Evolutionary conservation across 2,329 filamentous ascomycete genomes (phyloP), one percentile per base, ranked within the genome.

Genomic region (Boeremia exigua): DNA sequence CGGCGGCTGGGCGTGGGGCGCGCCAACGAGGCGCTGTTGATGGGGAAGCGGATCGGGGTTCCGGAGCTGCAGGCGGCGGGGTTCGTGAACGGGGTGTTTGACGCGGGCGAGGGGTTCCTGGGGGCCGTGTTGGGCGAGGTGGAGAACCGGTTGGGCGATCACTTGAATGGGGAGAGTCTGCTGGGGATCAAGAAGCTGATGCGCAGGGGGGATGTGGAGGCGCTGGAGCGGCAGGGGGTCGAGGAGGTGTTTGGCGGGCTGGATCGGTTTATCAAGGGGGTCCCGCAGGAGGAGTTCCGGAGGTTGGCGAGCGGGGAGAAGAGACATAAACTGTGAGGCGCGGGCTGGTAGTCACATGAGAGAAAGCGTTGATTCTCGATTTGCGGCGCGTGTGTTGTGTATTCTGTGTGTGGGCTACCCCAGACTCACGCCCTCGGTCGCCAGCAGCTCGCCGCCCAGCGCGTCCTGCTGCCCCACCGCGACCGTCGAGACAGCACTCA

Each of bases 11-110:
- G 95, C 1, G 84, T 92, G 46, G 80, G 85, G 55, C 90, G 91
- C 72, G 93, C 92, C 9, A 96, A 96, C 71, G 95, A 98, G 81
- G 94, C 95, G 11, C 83, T 98, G 11, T 87, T 99, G 63, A 95
- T 96, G 89, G 92, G 89, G 68, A 90, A 89, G 75, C 83, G 87
- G 39, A 90, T n/a, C n/a, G n/a, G n/a, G n/a, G n/a, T n/a, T n/a
- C n/a, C n/a, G n/a, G n/a, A n/a, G n/a, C n/a, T n/a, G n/a, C n/a
- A n/a, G n/a, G n/a, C 82, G 8, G 84, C 85, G 2, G 93, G 94
- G 0, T 98, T 92, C 69, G 91, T 96, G 39, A 98, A 97, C 68
- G 90, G 88, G 75, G 82, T 96, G 14, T 89, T 97, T 62, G 78
- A 82, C 32, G 79, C 80, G 27, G 82, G 82, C 54, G 52, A 49